These are phyloP conservation scores for Polyporus tsugae DNA, from an alignment of 1,284 basidiomycete genomes.

Conservation along the genomic window DNA sequence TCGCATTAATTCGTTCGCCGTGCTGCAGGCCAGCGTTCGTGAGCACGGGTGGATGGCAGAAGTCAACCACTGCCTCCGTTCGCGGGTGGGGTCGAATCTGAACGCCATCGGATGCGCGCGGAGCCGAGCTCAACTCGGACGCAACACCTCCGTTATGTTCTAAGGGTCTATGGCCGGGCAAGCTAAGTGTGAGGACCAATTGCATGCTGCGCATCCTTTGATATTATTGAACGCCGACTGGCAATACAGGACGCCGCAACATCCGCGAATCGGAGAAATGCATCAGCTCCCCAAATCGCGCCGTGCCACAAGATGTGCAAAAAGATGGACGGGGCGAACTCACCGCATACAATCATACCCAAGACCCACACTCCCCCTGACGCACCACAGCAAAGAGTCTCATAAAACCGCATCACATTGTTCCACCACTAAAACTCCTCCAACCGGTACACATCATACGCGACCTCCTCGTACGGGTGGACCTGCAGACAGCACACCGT, in stretches of 20 bases:
- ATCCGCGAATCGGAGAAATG: background rate
- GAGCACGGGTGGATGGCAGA: background rate
- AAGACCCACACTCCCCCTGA: background rate
- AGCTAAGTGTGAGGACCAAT: background rate
- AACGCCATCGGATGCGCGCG: background rate
- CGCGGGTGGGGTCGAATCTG: background rate
- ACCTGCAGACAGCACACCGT: constrained; percentile 42
- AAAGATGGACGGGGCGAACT: background rate
- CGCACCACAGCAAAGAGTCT: background rate
- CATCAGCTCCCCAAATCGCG: background rate
- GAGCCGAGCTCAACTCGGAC: background rate
- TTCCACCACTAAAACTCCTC: constrained; percentile 47
- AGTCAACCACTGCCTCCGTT: background rate
- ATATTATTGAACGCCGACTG: background rate
- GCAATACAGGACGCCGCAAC: background rate
- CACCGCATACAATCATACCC: background rate
- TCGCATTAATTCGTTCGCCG: background rate
- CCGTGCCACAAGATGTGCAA: background rate
- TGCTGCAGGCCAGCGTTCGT: background rate
- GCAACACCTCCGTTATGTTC: background rate
- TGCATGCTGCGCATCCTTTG: background rate
- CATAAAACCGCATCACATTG: background rate
- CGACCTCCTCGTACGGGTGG: constrained; percentile 67
- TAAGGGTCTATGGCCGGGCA: background rate
- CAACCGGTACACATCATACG: constrained; percentile 61